Base-by-base conservation (phyloP, 805 yeast genomes). In the Clavispora vitiphila region DNA sequence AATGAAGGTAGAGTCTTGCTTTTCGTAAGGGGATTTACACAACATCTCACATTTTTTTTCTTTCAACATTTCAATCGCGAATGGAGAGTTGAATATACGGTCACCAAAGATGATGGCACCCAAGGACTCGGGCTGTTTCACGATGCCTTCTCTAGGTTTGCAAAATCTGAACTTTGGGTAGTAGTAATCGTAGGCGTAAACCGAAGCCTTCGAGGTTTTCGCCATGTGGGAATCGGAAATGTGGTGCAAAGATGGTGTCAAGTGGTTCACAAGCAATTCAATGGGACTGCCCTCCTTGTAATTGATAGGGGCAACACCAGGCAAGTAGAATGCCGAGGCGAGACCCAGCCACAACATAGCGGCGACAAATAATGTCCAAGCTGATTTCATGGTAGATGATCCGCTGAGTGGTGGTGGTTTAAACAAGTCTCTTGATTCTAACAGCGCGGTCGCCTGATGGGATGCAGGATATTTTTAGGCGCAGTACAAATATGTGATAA, bases 91-190 rank as follows among this genome's bases (percentile, higher is more conserved):
- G 71, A 86, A 89, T 49, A 93, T 89, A 60, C 99, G 76, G 65
- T 93, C 99, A 49, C 99, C 99, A 61, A 93, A 89, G 44, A 93
- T 76, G 50, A 93, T 83, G 2, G 97, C 83, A 8, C 99, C 99
- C 40, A 93, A 72, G 9, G 95, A 83, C 65, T 89, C 98, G 49
- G 86, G 80, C 60, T 88, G 96, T 54, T 83, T 83, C 53, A 64
- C 56, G 14, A 79, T 71, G 1, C 86, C 88, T 21, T 67, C 79
- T 42, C 65, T 61, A 1, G 98, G 98, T 43, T 62, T 60, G 65
- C 99, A 93, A 63, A 90, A 87, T 56, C 84, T 87, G 57, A 93
- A 83, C 50, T 80, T 79, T 25, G 82, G 81, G 64, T 82, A 83
- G 65, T 93, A 93, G 65, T 91, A 84, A 56, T 85, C 91, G 55